These are phyloP conservation scores for Eremomyces bilateralis DNA, from an alignment of 495 filamentous ascomycete species.

Conservation along the genomic window DNA sequence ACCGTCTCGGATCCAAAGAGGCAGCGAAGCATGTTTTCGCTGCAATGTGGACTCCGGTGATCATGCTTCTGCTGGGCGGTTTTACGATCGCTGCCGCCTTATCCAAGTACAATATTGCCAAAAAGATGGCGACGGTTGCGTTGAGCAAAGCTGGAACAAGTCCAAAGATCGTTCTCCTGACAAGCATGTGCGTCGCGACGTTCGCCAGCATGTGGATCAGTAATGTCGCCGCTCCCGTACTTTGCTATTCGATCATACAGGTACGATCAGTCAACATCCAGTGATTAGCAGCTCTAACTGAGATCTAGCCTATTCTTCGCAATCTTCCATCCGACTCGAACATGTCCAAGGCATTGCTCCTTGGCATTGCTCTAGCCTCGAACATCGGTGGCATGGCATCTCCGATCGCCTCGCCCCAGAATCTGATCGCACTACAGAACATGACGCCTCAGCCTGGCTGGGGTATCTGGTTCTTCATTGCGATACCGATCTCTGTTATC, in stretches of 20 bases:
- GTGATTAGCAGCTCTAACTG: not conserved
- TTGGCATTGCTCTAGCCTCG: conserved; percentile 86
- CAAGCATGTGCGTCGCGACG: conserved; percentile 96
- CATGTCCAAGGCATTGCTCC: conserved; percentile 86
- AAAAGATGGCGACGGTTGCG: conserved; percentile 91
- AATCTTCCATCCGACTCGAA: conserved; percentile 74
- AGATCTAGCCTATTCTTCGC: conserved; percentile 57
- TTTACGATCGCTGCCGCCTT: conserved; percentile 91
- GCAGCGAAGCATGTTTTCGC: conserved; percentile 68
- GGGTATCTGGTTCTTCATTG: conserved; percentile 92
- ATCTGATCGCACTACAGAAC: conserved; percentile 86
- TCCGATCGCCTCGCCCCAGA: conserved; percentile 91
- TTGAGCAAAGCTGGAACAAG: conserved; percentile 86
- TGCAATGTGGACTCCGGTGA: conserved; percentile 98
- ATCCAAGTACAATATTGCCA: conserved; percentile 93
- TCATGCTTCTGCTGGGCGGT: conserved; percentile 91
- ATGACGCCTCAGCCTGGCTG: conserved; percentile 82
- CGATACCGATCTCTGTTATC: conserved; percentile 78
- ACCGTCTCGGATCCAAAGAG: conserved; percentile 45
- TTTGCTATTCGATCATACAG: conserved; percentile 94
- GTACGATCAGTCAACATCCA: conserved; percentile 17
- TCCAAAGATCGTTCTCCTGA: conserved; percentile 68
- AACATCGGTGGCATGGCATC: conserved; percentile 94
- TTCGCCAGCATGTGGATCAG: conserved; percentile 98
- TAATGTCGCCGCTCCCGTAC: conserved; percentile 93